phyloP scores from a whole-genome alignment of 2,329 filamentous ascomycete species.

The Scedosporium dehoogii region DNA sequence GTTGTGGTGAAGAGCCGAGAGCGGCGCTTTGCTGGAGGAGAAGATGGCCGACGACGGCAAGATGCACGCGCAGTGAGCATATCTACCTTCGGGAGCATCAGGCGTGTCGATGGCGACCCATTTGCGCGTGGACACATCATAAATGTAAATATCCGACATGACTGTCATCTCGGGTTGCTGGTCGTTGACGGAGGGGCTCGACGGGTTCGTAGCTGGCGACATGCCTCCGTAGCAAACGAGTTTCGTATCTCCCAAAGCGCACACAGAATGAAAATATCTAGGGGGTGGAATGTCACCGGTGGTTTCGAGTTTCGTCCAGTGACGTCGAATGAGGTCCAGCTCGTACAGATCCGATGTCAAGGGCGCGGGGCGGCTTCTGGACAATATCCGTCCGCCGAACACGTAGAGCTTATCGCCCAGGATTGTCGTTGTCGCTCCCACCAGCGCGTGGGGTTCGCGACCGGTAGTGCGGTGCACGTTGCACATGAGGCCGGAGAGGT shows the following conservation, averaged over 20 bases:
- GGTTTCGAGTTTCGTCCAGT: slow-evolving; percentile 87
- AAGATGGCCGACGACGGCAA: slow-evolving; percentile 82
- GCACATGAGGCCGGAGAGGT: slow-evolving; percentile 58
- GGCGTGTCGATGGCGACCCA: slow-evolving; percentile 79
- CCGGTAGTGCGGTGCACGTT: slow-evolving; percentile 81
- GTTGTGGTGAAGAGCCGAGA: slow-evolving; percentile 85
- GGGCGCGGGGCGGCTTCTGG: slow-evolving; percentile 66
- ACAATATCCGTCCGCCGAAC: slow-evolving; percentile 84
- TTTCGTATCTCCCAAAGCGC: slow-evolving; percentile 85
- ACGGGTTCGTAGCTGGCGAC: slow-evolving; percentile 58
- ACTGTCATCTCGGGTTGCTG: slow-evolving; percentile 80
- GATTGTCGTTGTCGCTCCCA: slow-evolving; percentile 91
- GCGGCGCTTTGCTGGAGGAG: slow-evolving; percentile 70
- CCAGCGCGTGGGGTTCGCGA: slow-evolving; percentile 78
- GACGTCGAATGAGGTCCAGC: slow-evolving; percentile 77
- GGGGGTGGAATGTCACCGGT: slow-evolving; percentile 79
- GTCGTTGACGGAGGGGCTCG: slow-evolving; percentile 34
- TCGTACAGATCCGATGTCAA: slow-evolving; percentile 90
- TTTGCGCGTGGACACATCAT: slow-evolving; percentile 68
- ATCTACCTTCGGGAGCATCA: slow-evolving; percentile 83
- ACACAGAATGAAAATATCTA: slow-evolving; percentile 95
- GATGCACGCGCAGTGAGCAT: slow-evolving; percentile 92
- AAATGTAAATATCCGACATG: slow-evolving; percentile 97
- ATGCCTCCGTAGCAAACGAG: slow-evolving; percentile 97
- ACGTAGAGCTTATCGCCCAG: slow-evolving; percentile 94